phyloP scores from a whole-genome alignment of 192 early-diverging fungal species.

The Backusella tuberculispora region DNA sequence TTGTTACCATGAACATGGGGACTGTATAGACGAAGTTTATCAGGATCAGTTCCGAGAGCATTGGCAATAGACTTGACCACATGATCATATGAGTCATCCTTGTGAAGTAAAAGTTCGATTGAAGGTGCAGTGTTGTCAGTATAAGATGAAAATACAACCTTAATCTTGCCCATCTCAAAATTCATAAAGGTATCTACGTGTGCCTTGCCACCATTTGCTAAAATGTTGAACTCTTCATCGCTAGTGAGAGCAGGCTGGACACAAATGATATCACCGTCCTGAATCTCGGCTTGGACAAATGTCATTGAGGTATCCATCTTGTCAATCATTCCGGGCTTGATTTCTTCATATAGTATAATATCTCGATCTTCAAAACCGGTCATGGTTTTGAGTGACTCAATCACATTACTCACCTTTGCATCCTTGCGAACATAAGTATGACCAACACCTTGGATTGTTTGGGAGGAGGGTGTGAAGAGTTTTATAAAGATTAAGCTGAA shows the following conservation, averaged over 20 bases:
- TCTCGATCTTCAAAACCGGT: constrained; percentile 58
- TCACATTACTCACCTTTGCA: constrained; percentile 62
- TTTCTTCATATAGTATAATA: constrained; percentile 69
- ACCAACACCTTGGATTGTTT: constrained; percentile 63
- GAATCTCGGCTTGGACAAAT: constrained; percentile 80
- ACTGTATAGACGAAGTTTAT: constrained; percentile 61
- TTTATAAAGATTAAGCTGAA: constrained; percentile 82
- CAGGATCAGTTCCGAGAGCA: constrained; percentile 60
- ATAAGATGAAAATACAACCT: constrained; percentile 73
- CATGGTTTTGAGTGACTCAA: constrained; percentile 57
- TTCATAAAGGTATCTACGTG: constrained; percentile 80
- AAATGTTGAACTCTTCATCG: constrained; percentile 42
- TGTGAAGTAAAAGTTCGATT: constrained; percentile 53
- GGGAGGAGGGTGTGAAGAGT: constrained; percentile 71
- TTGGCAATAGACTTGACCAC: constrained; percentile 69
- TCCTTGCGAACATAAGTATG: constrained; percentile 53
- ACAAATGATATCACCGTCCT: constrained; percentile 93
- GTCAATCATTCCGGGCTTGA: constrained; percentile 94
- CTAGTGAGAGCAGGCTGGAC: constrained; percentile 66
- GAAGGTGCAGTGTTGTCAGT: constrained; percentile 41
- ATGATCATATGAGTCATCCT: constrained; percentile 69
- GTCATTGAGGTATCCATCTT: constrained; percentile 63
- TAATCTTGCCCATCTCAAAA: constrained; percentile 66
- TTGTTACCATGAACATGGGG: background rate
- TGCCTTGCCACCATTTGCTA: constrained; percentile 41